These are phyloP conservation scores for Trametes elegans DNA, from an alignment of 768 basidiomycete genomes.

Conservation along the genomic window DNA sequence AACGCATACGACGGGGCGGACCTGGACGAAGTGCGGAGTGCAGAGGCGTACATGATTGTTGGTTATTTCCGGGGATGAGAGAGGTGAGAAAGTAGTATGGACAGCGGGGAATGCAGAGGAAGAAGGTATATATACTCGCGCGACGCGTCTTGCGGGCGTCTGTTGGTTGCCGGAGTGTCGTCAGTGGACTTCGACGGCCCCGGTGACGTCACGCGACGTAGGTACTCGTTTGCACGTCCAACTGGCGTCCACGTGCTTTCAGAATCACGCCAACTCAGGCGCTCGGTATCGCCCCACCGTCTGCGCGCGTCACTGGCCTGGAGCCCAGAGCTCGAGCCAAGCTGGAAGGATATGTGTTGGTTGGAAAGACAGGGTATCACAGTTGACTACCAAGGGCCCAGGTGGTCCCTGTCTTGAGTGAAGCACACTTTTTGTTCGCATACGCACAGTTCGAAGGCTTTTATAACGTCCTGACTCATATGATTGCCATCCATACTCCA, in stretches of 20 bases:
- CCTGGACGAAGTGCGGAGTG: conserved; percentile 2
- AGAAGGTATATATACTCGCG: conserved; percentile 1
- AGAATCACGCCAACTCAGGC: too few species aligned
- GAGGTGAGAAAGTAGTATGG: not conserved
- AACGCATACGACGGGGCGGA: not conserved
- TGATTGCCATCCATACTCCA: not conserved
- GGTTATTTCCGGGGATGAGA: not conserved
- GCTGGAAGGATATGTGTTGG: too few species aligned
- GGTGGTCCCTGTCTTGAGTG: too few species aligned
- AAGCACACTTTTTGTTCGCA: too few species aligned
- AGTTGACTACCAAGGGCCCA: too few species aligned
- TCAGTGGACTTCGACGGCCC: conserved; percentile 3
- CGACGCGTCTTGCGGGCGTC: not conserved
- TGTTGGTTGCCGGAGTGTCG: conserved; percentile 1
- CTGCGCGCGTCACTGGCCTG: too few species aligned
- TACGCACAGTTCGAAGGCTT: too few species aligned
- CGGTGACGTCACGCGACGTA: conserved; percentile 10
- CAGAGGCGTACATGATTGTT: conserved; percentile 7
- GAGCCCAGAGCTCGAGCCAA: too few species aligned
- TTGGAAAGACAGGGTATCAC: too few species aligned
- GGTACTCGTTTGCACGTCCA: too few species aligned
- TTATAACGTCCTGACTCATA: not conserved
- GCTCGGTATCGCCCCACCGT: too few species aligned
- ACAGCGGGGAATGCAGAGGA: not conserved
- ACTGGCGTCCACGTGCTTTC: too few species aligned